Evolutionary conservation across 192 early-diverging fungal species (phyloP).

Genomic region (Podila verticillata): DNA sequence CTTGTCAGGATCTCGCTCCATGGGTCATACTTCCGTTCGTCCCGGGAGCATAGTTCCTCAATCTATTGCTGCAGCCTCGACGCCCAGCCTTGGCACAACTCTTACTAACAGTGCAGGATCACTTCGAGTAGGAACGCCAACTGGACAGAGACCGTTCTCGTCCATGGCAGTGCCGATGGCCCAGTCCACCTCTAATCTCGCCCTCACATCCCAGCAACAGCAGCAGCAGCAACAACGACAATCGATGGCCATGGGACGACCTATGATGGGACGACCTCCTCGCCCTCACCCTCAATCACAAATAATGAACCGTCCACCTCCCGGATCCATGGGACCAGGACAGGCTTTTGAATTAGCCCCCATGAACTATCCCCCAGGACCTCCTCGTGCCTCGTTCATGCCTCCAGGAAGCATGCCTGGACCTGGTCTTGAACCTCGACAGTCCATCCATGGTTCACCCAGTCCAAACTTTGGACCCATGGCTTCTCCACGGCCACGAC

Average conservation of each 20-base stretch:
- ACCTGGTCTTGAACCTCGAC: slow-evolving; percentile 18
- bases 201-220: slow-evolving; percentile 10
- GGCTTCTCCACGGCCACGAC: slow-evolving; percentile 13
- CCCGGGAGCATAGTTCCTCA: neutral
- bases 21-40: neutral
- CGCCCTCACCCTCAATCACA: slow-evolving; percentile 21
- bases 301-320: slow-evolving; percentile 15
- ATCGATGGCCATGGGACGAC: slow-evolving; percentile 12
- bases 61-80: slow-evolving; percentile 8
- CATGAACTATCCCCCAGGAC: slow-evolving; percentile 2
- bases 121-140: neutral
- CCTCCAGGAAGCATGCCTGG: neutral
- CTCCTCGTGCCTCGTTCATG: neutral
- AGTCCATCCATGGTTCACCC: slow-evolving; percentile 11
- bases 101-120: slow-evolving; percentile 27
- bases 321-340: slow-evolving; percentile 14
- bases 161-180: slow-evolving; percentile 25
- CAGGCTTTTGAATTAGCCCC: slow-evolving; percentile 34
- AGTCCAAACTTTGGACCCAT: slow-evolving; percentile 10
- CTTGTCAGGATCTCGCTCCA: neutral
- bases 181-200: slow-evolving; percentile 23
- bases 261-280: slow-evolving; percentile 15
- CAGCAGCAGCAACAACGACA: slow-evolving; percentile 28
- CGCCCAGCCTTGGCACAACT: slow-evolving; percentile 31
- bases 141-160: slow-evolving; percentile 9